Evolutionary conservation across 83 land plant genomes (phyloP), one percentile per base, ranked within the genome.

Genomic region (Picea engelmannii): DNA sequence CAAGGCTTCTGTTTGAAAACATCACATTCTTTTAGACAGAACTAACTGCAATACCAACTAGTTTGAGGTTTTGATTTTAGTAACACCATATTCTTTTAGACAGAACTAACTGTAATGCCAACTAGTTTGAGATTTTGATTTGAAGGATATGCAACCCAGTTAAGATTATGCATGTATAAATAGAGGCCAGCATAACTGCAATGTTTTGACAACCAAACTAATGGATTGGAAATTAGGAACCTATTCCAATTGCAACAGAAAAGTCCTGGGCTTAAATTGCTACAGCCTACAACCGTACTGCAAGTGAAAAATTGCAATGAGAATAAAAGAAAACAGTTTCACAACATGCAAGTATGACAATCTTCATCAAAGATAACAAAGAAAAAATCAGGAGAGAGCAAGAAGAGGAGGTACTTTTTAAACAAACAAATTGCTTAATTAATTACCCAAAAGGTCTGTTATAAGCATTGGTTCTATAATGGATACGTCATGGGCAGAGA

Each of bases 371-470:
- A 35, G 16, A 3, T 68, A 31, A 31, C 12, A 15, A 68, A 4
- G 71, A 2, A 16, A 16, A 68, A 31, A 63, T n/a, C 25, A 58
- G 38, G 38, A 25, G 47, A 20, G 23, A 55, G 78, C 25, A 62
- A 27, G 67, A 25, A 64, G 3, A 40, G 2, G 42, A 58, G 62
- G 8, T 76, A n/a, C 24, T 62, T 66, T 24, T 31, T 59, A 55
- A 81, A 4, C 23, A 78, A 58, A 86, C 55, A 52, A 52, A 10
- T 11, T 52, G 55, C 55, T 52, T 52, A 52, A 52, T 52, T 55
- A 55, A 55, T 12, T 55, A 55, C 58, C 12, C 3, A 55, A 55
- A 55, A 55, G 13, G 58, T 12, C 58, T 55, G 15, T 55, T 55
- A 55, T 12, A 55, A 55, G 15, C 58, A 55, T 55, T 55, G 24